These are phyloP conservation scores for Hydnomerulius pinastri DNA, from an alignment of 768 basidiomycete genomes.

Conservation along the genomic window DNA sequence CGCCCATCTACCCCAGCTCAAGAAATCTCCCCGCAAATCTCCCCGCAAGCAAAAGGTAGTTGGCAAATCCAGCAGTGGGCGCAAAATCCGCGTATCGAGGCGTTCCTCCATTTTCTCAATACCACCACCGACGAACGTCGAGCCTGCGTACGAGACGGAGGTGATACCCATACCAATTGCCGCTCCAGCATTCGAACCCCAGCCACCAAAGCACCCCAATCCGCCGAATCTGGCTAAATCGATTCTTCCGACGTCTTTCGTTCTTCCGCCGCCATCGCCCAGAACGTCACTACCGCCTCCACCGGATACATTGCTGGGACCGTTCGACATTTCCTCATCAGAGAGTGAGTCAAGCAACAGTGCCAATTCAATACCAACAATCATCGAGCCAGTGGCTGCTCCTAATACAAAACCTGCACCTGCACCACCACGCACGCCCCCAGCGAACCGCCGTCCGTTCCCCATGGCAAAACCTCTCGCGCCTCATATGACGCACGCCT, in stretches of 20 bases:
- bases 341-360: constrained; percentile 1
- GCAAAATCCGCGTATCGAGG: constrained; percentile 49
- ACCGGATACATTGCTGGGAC: constrained; percentile 39
- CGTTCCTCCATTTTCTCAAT: constrained; percentile 45
- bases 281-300: constrained; percentile 60
- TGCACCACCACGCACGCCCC: constrained; percentile 22
- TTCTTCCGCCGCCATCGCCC: constrained; percentile 78
- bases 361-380: constrained; percentile 19
- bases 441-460: constrained; percentile 48
- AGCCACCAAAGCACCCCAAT: constrained; percentile 13
- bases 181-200: constrained; percentile 32
- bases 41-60: constrained; percentile 47
- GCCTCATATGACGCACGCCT: constrained; percentile 73
- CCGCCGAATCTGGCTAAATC: constrained; percentile 38
- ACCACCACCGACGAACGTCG: constrained; percentile 34
- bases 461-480: constrained; percentile 74
- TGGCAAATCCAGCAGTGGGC: constrained; percentile 45
- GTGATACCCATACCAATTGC: constrained; percentile 41
- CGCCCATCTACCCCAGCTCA: constrained; percentile 30
- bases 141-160: constrained; percentile 56
- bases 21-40: constrained; percentile 46
- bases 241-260: constrained; percentile 69
- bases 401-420: constrained; percentile 5
- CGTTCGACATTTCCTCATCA: constrained; percentile 23
- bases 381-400: constrained; percentile 17